Evolutionary conservation across 176 grass and related monocot species (phyloP).

Genomic region (Raddia distichophylla): DNA sequence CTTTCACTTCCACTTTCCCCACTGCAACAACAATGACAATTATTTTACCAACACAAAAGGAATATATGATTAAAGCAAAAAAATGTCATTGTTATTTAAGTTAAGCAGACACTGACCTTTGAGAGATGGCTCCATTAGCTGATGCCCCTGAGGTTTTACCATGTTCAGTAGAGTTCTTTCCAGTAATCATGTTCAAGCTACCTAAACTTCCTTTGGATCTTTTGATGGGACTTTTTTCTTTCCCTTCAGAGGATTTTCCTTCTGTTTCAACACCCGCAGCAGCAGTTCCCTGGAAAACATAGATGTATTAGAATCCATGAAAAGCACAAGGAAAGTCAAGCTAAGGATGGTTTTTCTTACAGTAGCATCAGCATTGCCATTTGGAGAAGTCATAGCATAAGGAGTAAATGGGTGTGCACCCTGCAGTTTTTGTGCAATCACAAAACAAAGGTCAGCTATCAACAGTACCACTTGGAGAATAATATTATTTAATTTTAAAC

Average conservation of each 20-base stretch:
- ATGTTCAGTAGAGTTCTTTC: constrained; percentile 64
- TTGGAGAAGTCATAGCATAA: constrained; percentile 69
- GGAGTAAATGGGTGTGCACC: constrained; percentile 80
- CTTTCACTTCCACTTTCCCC: constrained; percentile 85
- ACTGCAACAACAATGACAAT: constrained; percentile 62
- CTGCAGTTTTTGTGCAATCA: constrained; percentile 52
- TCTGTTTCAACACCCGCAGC: constrained; percentile 61
- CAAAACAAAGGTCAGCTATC: constrained; percentile 30
- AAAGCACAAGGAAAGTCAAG: constrained; percentile 20
- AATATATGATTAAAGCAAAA: constrained; percentile 17
- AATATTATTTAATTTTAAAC: constrained; percentile 25
- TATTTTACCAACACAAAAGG: constrained; percentile 36
- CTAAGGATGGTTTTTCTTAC: constrained; percentile 57
- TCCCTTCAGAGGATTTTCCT: constrained; percentile 73
- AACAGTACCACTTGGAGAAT: constrained; percentile 26
- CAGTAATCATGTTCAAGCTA: constrained; percentile 92
- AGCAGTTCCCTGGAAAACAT: constrained; percentile 56
- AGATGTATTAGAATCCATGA: constrained; percentile 42
- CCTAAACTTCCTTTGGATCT: constrained; percentile 97
- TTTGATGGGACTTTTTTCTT: constrained; percentile 79
- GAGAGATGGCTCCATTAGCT: constrained; percentile 66
- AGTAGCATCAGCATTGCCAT: constrained; percentile 69
- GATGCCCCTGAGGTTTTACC: constrained; percentile 74
- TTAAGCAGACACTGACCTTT: constrained; percentile 64
- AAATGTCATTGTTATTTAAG: constrained; percentile 1